phyloP scores from a whole-genome alignment of 345 rosid species.

The Hevea brasiliensis region DNA sequence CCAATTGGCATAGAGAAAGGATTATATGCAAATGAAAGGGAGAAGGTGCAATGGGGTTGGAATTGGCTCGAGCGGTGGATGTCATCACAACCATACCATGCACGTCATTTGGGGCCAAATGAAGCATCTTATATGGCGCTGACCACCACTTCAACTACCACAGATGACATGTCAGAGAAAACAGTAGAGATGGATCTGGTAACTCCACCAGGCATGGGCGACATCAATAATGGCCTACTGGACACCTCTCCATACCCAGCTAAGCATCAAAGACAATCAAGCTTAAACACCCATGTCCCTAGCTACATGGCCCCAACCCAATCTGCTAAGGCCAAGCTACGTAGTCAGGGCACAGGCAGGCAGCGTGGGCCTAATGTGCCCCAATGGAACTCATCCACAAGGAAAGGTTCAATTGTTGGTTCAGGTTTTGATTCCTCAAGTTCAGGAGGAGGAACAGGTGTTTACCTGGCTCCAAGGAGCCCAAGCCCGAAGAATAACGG shows the following conservation, averaged over 20 bases:
- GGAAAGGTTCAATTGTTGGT: conserved; percentile 40
- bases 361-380: conserved; percentile 47
- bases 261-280: conserved; percentile 40
- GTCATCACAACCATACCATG: conserved; percentile 68
- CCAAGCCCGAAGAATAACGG: conserved; percentile 51
- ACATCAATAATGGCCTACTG: conserved; percentile 20
- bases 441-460: conserved; percentile 50
- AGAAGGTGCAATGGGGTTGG: conserved; percentile 77
- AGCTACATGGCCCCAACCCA: conserved; percentile 91
- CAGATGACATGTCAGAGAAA: conserved; percentile 75
- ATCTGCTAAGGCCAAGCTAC: conserved; percentile 84
- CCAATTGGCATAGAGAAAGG: conserved; percentile 38
- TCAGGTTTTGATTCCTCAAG: conserved; percentile 70
- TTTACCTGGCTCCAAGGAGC: conserved; percentile 55
- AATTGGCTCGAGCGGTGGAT: conserved; percentile 97
- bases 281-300: conserved; percentile 41
- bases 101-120: conserved; percentile 39
- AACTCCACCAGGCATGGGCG: conserved; percentile 36
- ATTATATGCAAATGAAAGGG: conserved; percentile 38
- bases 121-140: conserved; percentile 57
- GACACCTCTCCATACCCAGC: conserved; percentile 35
- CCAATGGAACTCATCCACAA: conserved; percentile 80
- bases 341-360: conserved; percentile 43
- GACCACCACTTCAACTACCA: conserved; percentile 47
- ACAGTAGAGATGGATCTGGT: conserved; percentile 71